Evolutionary conservation across 2,329 filamentous ascomycete genomes (phyloP), one percentile per base, ranked within the genome.

Genomic region (Penicillium freii): DNA sequence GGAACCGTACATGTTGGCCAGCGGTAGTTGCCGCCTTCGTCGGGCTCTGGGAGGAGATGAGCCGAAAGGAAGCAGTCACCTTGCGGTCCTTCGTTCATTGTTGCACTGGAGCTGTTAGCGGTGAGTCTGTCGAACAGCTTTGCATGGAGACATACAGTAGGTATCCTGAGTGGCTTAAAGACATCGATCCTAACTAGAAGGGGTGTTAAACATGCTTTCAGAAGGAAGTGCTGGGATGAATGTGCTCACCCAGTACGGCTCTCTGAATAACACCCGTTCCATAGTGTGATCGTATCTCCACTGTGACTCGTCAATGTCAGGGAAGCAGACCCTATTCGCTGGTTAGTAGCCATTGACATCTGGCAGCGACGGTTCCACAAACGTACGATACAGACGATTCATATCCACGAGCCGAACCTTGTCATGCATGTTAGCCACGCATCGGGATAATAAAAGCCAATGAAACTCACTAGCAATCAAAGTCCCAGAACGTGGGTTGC

Each of bases 401-500:
- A 31, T 59, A 60, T n/a, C 67, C 68, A 21, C 63, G 66, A 49
- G 70, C 61, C n/a, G 66, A 66, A 57, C 69, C 70, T 72, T 55
- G 36, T 39, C 19, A 38, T 42, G 31, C 31, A 15, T 51, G 36
- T 68, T 54, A 71, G 63, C 38, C 53, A 45, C 45, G 46, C 31
- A n/a, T 39, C 27, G 51, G 42, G 33, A 31, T 38, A 57, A 21
- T 21, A 33, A 39, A n/a, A 39, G 27, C 23, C 44, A 31, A 19
- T 51, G 19, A 23, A 27, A 69, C 71, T 59, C 64, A 76, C 75
- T 71, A 36, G 71, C 67, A 62, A 77, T 66, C 47, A 77, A 55
- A 45, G 67, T 66, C 38, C 75, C 75, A 25, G 72, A 72, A 42
- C 63, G 57, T 19, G 69, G 69, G 54, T 75, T 71, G 13, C 74